A percentile compares a stretch with the other conserved stretches of the same genome.
These are phyloP conservation scores for Phytophthora podocarpi DNA, from an alignment of 352 stramenopile genomes.

Conservation along the genomic window DNA sequence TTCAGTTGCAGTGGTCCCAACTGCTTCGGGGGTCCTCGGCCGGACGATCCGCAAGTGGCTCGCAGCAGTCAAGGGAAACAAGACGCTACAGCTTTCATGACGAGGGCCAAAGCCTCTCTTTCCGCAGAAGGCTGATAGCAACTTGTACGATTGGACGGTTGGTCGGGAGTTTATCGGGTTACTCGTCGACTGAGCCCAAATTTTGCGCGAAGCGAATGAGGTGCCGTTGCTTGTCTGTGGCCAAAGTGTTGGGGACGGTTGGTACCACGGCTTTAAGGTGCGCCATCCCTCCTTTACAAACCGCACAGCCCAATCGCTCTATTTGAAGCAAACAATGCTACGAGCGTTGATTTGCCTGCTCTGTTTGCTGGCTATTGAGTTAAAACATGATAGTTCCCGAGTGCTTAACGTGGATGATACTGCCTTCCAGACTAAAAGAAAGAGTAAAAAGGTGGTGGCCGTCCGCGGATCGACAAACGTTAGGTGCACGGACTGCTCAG, in stretches of 20 bases:
- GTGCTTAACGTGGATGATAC: too few relatives aligned
- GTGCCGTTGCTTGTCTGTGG: background rate
- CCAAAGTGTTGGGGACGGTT: conserved; percentile 7
- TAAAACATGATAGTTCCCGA: too few relatives aligned
- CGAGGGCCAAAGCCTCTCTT: conserved; percentile 1
- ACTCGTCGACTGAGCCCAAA: conserved; percentile 3
- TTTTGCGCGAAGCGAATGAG: conserved; percentile 21
- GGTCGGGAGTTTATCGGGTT: conserved; percentile 16
- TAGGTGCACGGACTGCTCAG: too few relatives aligned
- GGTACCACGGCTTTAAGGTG: conserved; percentile 28
- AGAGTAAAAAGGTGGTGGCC: too few relatives aligned
- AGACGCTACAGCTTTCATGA: background rate
- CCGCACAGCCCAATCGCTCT: conserved; percentile 18
- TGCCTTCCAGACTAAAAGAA: too few relatives aligned
- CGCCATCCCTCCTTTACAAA: conserved; percentile 5
- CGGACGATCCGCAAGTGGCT: conserved; percentile 4
- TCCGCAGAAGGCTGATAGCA: conserved; percentile 6
- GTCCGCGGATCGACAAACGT: too few relatives aligned
- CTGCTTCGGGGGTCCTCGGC: background rate
- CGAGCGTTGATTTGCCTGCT: background rate
- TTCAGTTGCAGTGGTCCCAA: background rate
- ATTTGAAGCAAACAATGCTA: conserved; percentile 16
- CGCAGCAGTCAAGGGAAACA: background rate
- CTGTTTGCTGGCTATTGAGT: conserved; percentile 23
- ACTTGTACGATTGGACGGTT: conserved; percentile 22